Base-by-base conservation (phyloP, 148 eudicot species). In the Pouteria glomerata region DNA sequence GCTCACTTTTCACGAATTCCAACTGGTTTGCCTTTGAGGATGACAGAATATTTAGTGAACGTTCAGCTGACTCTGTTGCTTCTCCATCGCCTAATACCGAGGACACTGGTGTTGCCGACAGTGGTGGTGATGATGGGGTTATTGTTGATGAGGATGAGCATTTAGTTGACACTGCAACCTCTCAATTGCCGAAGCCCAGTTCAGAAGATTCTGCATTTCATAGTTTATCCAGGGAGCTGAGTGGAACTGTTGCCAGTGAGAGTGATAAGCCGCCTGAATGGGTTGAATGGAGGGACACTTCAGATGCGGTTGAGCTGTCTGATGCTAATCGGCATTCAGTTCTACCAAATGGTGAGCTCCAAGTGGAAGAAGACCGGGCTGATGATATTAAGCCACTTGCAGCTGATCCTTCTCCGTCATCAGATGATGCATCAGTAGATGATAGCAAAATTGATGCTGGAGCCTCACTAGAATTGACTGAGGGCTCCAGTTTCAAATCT, bases 11-110 rank as follows among this genome's bases (percentile, higher is more conserved):
- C 70, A 89, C 90, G 35, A 88, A 89, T 80, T 88, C 97, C 70
- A 84, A 91, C 79, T 95, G 97, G 97, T 89, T 95, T 76, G 97
- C 96, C 63, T 89, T 91, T 60, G 96, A 85, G 80, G 93, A 91
- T 6, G 83, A 84, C 31, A 81, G 77, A 42, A 76, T 39, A 48
- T 68, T 61, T 66, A 73, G 80, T 56, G 93, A 89, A 55, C 72
- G 52, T 6, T 39, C 76, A 53, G 74, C 81, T 67, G 86, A 61
- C 19, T 67, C 89, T 11, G 66, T 68, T 66, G 73, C 86, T 70
- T 83, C 96, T 23, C 73, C 87, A 74, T 86, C 90, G 29, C 83
- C 88, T 55, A 57, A 52, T 58, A 75, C 67, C 10, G 88, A 80
- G 34, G 77, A 71, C 55, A 37, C 77, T 15, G 77, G 59, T 48